Percentiles rank a stretch among this genome's conserved stretches.
Evolutionary conservation across 192 early-diverging fungal genomes (phyloP).

Genomic region (Mortierella alpina): DNA sequence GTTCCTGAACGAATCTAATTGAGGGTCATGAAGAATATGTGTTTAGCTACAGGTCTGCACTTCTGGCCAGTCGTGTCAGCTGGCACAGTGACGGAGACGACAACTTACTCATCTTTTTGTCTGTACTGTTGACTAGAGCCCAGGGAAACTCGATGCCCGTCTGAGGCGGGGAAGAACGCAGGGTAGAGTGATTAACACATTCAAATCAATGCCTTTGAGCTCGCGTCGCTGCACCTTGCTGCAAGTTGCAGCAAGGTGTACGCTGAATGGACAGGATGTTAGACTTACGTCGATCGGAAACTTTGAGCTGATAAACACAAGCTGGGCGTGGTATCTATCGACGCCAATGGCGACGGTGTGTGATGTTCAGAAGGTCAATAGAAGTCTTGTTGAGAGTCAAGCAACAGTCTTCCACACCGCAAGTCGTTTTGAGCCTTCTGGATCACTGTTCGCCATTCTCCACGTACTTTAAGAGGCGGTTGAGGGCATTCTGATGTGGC

Average conservation of each 20-base stretch:
- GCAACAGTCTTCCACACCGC: background rate
- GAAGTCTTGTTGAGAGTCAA: background rate
- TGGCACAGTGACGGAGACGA: background rate
- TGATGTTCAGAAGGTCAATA: background rate
- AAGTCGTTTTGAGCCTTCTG: too few relatives aligned
- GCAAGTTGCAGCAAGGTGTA: conserved; percentile 5
- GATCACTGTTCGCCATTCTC: background rate
- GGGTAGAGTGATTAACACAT: conserved; percentile 1
- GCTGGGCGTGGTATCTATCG: conserved; percentile 85
- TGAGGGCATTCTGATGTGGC: conserved; percentile 70
- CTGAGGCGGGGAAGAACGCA: conserved; percentile 28
- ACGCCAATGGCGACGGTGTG: background rate
- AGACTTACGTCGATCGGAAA: conserved; percentile 85
- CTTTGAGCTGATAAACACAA: conserved; percentile 84
- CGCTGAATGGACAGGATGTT: background rate
- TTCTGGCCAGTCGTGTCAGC: background rate
- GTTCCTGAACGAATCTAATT: conserved; percentile 71
- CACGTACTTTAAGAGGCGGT: conserved; percentile 73
- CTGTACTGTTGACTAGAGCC: conserved; percentile 72
- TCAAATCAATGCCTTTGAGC: background rate
- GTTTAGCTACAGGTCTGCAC: background rate
- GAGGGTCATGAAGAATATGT: background rate
- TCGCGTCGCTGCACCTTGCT: background rate
- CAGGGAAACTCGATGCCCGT: conserved; percentile 78
- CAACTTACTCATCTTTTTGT: conserved; percentile 62